Conservation (phyloP, 495 filamentous ascomycete species). For the Mytilinidion resinicola region DNA sequence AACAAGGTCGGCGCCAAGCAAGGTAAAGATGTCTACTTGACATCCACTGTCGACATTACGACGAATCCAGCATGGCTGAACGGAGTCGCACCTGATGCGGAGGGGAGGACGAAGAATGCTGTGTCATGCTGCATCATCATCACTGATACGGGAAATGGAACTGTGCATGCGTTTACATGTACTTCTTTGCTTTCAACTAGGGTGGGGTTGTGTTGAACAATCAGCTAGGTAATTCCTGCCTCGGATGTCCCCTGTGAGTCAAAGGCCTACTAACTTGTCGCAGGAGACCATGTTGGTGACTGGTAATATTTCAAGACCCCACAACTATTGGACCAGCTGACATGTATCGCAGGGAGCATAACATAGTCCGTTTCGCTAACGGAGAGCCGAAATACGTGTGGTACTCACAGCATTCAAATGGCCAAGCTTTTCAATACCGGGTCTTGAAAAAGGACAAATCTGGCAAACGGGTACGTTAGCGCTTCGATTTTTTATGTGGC, state of each 20-base stretch:
- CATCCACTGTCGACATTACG: constrained; percentile 50
- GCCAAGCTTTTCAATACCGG: constrained; percentile 55
- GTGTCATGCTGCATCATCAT: constrained; percentile 48
- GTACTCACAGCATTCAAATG: constrained; percentile 57
- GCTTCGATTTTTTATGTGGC: too few relatives aligned
- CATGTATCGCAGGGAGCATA: constrained; percentile 47
- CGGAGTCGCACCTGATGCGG: constrained; percentile 38
- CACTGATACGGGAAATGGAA: constrained; percentile 48
- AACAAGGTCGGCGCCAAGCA: constrained; percentile 37
- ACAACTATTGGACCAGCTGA: neutral
- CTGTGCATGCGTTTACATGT: constrained; percentile 60
- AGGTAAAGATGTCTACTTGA: constrained; percentile 50
- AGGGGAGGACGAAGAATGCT: constrained; percentile 42
- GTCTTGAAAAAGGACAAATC: constrained; percentile 44
- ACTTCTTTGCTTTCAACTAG: constrained; percentile 59
- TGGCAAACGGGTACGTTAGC: constrained; percentile 14
- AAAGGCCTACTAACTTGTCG: constrained; percentile 30
- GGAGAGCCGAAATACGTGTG: constrained; percentile 53
- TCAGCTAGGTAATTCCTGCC: constrained; percentile 8
- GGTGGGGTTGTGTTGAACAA: constrained; percentile 25
- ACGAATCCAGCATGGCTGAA: constrained; percentile 49
- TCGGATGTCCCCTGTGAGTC: neutral
- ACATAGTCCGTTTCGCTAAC: constrained; percentile 59
- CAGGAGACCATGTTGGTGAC: constrained; percentile 57
- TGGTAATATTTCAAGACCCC: constrained; percentile 33